These are phyloP conservation scores for Boechera retrofracta DNA, from an alignment of 345 rosid species.

Conservation along the genomic window DNA sequence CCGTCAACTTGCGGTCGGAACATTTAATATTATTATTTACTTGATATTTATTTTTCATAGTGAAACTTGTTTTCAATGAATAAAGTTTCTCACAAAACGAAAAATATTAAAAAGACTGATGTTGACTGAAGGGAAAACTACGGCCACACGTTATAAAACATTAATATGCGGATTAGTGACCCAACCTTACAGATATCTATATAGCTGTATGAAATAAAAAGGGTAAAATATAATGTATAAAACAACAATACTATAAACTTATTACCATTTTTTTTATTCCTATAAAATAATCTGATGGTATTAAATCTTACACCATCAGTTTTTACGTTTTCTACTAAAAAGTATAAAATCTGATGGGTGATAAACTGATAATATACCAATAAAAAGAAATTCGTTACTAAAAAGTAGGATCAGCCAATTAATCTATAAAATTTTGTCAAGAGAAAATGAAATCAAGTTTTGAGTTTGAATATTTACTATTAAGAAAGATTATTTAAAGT, in stretches of 20 bases:
- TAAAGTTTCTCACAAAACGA: neutral
- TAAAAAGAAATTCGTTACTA: neutral
- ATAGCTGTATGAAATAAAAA: too few relatives aligned
- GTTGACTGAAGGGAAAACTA: slow-evolving; percentile 29
- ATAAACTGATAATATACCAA: too few relatives aligned
- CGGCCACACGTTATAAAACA: slow-evolving; percentile 8
- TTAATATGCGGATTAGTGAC: neutral
- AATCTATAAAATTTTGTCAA: neutral
- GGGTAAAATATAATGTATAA: too few relatives aligned
- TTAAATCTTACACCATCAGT: too few relatives aligned
- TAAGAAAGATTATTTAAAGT: neutral
- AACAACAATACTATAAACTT: too few relatives aligned
- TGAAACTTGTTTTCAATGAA: neutral
- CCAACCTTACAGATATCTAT: neutral
- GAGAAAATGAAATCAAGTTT: neutral
- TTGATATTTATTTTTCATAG: slow-evolving; percentile 1
- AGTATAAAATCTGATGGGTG: too few relatives aligned
- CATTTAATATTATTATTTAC: slow-evolving; percentile 23
- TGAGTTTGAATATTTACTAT: neutral
- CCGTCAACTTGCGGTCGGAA: slow-evolving; percentile 33
- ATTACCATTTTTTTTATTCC: too few relatives aligned
- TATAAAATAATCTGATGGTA: too few relatives aligned
- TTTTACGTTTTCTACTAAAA: too few relatives aligned
- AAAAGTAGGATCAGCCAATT: neutral
- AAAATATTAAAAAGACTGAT: slow-evolving; percentile 16